Base-by-base conservation (phyloP, 176 grass and related monocot genomes). In the Triticum turgidum region DNA sequence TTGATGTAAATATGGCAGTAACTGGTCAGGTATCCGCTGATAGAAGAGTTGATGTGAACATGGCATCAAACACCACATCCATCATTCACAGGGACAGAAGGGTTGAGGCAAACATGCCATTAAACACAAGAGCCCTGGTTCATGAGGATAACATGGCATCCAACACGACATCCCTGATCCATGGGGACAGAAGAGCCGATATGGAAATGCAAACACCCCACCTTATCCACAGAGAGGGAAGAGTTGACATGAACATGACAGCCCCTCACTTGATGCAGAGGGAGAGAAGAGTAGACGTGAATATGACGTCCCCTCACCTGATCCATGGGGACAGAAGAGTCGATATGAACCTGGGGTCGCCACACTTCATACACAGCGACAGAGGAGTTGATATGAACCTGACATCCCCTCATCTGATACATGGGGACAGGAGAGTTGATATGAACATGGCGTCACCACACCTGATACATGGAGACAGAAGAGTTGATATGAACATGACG, bases 401-500 rank as follows among this genome's bases (percentile, higher is more conserved):
- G 59, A 20, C 74, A 80, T 90, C 84, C 52, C 37, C 89, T 0
- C 89, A 90, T 29, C 33, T 90, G 58, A 83, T 90, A 42, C 89
- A 83, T 17, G 84, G 84, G 32, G 34, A 90, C 17, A 25, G 74
- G 27, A 90, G 84, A 82, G 79, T 87, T 58, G 86, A 87, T 82
- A 87, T 87, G 86, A 87, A 87, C 33, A 52, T 87, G 74, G 17
- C 87, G 5, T 74, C 81, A 15, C 59, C 87, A 30, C 87, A 89
- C 45, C 56, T 89, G 67, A 89, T 89, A 52, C 87, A 89, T 6
- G 76, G 87, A 33, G 67, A 85, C 12, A 79, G 65, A 34, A 89
- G 87, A 71, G 75, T 91, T 76, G 89, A 91, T 88, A 88, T 91
- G 86, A 91, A 88, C 67, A 88, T 93, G 91, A 78, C 82, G 12